A percentile compares a stretch with the other conserved stretches of the same genome.
Conservation (phyloP, 164 flowering plant genomes). For the Annona squamosa region DNA sequence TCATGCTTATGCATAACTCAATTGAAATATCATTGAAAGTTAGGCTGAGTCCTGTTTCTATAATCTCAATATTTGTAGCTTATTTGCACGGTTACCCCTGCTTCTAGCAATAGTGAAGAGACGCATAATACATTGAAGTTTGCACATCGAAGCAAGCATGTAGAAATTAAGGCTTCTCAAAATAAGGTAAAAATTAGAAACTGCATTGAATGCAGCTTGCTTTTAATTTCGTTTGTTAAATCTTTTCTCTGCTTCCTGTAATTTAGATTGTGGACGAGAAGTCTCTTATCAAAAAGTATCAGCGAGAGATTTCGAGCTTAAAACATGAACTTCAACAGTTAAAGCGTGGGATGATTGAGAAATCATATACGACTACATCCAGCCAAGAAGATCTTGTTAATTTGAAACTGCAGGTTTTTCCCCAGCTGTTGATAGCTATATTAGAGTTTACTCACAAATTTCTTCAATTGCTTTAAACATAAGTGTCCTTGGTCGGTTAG, state of each 20-base stretch:
- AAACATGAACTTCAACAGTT: slow-evolving; percentile 70
- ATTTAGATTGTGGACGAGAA: slow-evolving; percentile 79
- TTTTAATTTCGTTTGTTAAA: background rate
- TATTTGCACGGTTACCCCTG: slow-evolving; percentile 87
- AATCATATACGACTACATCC: slow-evolving; percentile 35
- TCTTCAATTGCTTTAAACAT: background rate
- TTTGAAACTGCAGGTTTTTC: slow-evolving; percentile 70
- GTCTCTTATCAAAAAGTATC: slow-evolving; percentile 82
- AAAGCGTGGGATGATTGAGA: slow-evolving; percentile 55
- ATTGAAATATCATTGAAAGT: background rate
- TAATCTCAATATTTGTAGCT: slow-evolving; percentile 34
- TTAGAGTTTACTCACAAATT: too few species aligned
- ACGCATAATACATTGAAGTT: slow-evolving; percentile 81
- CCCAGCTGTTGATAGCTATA: background rate
- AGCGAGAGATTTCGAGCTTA: slow-evolving; percentile 62
- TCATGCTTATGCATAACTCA: background rate
- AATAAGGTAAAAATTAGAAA: slow-evolving; percentile 47
- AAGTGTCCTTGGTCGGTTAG: background rate
- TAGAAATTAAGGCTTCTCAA: slow-evolving; percentile 75
- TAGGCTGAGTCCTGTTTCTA: background rate
- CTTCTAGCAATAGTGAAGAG: slow-evolving; percentile 74
- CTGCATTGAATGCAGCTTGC: background rate
- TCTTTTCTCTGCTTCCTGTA: background rate
- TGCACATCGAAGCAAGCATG: slow-evolving; percentile 70
- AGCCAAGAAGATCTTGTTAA: slow-evolving; percentile 65